phyloP scores from a whole-genome alignment of 169 alveolate genomes.

The Neospora caninum region DNA sequence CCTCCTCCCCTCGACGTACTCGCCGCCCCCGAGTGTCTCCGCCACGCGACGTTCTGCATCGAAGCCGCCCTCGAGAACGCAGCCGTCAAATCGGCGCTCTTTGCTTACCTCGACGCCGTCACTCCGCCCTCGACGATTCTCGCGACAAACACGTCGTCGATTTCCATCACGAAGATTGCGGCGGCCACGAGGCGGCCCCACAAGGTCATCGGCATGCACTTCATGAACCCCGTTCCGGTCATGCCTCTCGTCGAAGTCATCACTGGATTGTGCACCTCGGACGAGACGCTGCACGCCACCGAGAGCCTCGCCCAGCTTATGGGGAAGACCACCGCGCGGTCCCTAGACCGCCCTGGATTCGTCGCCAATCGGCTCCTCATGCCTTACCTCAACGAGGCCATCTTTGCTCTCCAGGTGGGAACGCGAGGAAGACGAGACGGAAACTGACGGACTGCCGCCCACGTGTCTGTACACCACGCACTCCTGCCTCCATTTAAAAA shows the following conservation, averaged over 20 bases:
- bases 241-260: slow-evolving; percentile 88
- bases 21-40: slow-evolving; percentile 69
- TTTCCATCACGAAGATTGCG: slow-evolving; percentile 88
- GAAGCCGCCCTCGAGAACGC: slow-evolving; percentile 85
- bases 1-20: not conserved
- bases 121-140: slow-evolving; percentile 77
- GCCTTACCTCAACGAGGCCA: slow-evolving; percentile 92
- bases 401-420: slow-evolving; percentile 59
- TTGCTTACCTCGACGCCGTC: slow-evolving; percentile 67
- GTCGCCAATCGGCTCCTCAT: slow-evolving; percentile 88
- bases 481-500: too few species aligned
- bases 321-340: slow-evolving; percentile 45
- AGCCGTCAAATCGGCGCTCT: slow-evolving; percentile 75
- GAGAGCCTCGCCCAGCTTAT: slow-evolving; percentile 31
- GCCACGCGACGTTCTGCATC: slow-evolving; percentile 70
- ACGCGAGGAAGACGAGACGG: not conserved
- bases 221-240: slow-evolving; percentile 93
- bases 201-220: slow-evolving; percentile 90
- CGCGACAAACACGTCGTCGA: slow-evolving; percentile 88
- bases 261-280: slow-evolving; percentile 81
- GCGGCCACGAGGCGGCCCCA: slow-evolving; percentile 80
- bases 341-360: slow-evolving; percentile 86
- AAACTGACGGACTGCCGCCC: too few species aligned
- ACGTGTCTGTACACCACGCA: too few species aligned
- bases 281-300: slow-evolving; percentile 77